Percentiles rank a stretch among this genome's conserved stretches.
Conservation (phyloP, 805 yeast genomes). For the Candida parachauliodes region DNA sequence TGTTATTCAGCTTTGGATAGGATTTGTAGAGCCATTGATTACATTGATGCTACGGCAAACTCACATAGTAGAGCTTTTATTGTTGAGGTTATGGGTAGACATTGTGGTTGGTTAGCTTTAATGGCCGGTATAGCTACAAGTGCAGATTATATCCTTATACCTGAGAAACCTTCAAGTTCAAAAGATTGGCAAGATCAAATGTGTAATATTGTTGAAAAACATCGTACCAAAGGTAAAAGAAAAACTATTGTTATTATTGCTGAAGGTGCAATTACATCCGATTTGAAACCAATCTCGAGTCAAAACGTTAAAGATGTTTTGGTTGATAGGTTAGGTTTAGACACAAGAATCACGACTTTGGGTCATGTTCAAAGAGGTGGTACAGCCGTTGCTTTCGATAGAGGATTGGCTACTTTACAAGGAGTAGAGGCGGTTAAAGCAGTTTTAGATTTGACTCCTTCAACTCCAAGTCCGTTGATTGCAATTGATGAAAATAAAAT, state of each 20-base stretch:
- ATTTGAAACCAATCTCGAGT: slow-evolving; percentile 76
- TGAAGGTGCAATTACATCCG: slow-evolving; percentile 90
- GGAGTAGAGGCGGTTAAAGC: slow-evolving; percentile 98
- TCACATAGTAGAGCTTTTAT: slow-evolving; percentile 98
- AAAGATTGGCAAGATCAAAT: slow-evolving; percentile 78
- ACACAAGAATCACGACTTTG: slow-evolving; percentile 89
- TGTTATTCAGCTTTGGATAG: slow-evolving; percentile 91
- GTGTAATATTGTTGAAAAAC: slow-evolving; percentile 69
- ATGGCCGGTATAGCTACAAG: slow-evolving; percentile 97
- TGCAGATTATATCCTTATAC: slow-evolving; percentile 92
- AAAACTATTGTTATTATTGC: slow-evolving; percentile 96
- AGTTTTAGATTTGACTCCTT: slow-evolving; percentile 81
- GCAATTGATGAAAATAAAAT: slow-evolving; percentile 86
- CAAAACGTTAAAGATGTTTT: slow-evolving; percentile 78
- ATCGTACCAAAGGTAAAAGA: slow-evolving; percentile 84
- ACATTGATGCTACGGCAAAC: slow-evolving; percentile 95
- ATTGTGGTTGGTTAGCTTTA: slow-evolving; percentile 97
- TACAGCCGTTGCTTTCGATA: slow-evolving; percentile 92
- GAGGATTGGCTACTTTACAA: slow-evolving; percentile 88
- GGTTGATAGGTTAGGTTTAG: slow-evolving; percentile 73
- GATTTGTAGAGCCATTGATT: slow-evolving; percentile 91
- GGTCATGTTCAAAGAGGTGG: slow-evolving; percentile 99
- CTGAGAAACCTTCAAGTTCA: slow-evolving; percentile 83
- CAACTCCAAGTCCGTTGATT: slow-evolving; percentile 92
- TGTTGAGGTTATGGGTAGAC: slow-evolving; percentile 98